These are phyloP conservation scores for Tetradesmus obliquus DNA, from an alignment of 139 green algal genomes.

Conservation along the genomic window DNA sequence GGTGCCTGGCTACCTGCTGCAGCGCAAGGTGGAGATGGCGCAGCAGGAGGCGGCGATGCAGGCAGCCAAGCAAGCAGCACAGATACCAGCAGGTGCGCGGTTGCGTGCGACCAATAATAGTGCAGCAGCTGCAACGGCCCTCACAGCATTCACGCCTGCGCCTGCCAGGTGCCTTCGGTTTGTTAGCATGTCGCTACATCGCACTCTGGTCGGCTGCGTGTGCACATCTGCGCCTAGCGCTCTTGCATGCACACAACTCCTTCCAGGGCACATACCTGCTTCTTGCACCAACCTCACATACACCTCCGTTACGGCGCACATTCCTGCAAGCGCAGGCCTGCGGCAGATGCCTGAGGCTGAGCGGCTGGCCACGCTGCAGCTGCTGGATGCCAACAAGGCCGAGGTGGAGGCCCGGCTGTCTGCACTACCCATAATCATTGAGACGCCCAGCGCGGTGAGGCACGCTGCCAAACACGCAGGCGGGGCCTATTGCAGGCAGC, in stretches of 20 bases:
- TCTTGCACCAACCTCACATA: too few relatives aligned
- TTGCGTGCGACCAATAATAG: neutral
- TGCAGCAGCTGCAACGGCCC: neutral
- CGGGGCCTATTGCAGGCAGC: neutral
- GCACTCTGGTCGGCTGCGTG: too few relatives aligned
- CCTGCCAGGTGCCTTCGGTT: neutral
- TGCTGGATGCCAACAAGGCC: conserved; percentile 62
- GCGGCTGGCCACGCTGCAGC: conserved; percentile 65
- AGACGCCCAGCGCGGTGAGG: conserved; percentile 60
- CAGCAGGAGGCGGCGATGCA: conserved; percentile 59
- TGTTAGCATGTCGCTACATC: too few relatives aligned
- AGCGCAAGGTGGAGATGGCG: conserved; percentile 72
- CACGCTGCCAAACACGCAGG: neutral
- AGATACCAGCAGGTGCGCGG: conserved; percentile 62
- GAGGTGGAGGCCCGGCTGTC: conserved; percentile 62
- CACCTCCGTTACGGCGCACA: too few relatives aligned
- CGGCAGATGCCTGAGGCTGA: conserved; percentile 72
- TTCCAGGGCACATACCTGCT: too few relatives aligned
- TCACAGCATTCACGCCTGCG: neutral
- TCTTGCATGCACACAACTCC: too few relatives aligned
- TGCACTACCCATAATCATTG: conserved; percentile 69
- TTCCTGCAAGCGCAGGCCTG: conserved; percentile 61
- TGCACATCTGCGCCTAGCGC: too few relatives aligned
- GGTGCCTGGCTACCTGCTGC: conserved; percentile 66
- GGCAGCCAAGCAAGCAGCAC: conserved; percentile 50